Evolutionary conservation across 2,329 filamentous ascomycete species (phyloP).

Genomic region (Phialophora tarda): DNA sequence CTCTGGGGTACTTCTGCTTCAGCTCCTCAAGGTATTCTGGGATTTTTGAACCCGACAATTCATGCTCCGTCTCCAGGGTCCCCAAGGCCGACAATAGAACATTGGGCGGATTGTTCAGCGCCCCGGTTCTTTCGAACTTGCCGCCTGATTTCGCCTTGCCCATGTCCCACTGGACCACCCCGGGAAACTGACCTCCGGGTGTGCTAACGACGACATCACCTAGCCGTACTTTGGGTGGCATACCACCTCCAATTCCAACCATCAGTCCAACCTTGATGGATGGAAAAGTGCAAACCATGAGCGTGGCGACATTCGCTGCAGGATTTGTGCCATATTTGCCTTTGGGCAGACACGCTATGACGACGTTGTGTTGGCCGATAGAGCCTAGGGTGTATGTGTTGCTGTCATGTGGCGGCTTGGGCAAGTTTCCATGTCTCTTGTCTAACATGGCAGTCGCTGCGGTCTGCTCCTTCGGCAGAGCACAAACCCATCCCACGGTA

Average conservation of each 20-base stretch:
- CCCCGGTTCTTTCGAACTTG: not conserved
- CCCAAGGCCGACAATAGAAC: not conserved
- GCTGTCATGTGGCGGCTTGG: conserved; percentile 12
- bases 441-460: conserved; percentile 50
- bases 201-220: conserved; percentile 33
- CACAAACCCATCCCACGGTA: conserved; percentile 53
- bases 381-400: conserved; percentile 19
- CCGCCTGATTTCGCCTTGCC: not conserved
- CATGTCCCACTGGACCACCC: not conserved
- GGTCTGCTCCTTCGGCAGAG: conserved; percentile 45
- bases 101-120: not conserved
- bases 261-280: conserved; percentile 26
- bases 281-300: conserved; percentile 21
- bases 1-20: not conserved
- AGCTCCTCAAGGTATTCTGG: not conserved
- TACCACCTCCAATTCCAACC: conserved; percentile 34
- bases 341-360: conserved; percentile 18
- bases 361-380: conserved; percentile 31
- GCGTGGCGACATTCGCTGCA: not conserved
- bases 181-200: conserved; percentile 4
- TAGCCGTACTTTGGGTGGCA: conserved; percentile 28
- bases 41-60: not conserved
- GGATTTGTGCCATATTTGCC: conserved; percentile 5
- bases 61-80: not conserved
- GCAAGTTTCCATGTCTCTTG: conserved; percentile 43